Conservation (phyloP, 1,139 yeast species). For the Candida buenavistaensis region DNA sequence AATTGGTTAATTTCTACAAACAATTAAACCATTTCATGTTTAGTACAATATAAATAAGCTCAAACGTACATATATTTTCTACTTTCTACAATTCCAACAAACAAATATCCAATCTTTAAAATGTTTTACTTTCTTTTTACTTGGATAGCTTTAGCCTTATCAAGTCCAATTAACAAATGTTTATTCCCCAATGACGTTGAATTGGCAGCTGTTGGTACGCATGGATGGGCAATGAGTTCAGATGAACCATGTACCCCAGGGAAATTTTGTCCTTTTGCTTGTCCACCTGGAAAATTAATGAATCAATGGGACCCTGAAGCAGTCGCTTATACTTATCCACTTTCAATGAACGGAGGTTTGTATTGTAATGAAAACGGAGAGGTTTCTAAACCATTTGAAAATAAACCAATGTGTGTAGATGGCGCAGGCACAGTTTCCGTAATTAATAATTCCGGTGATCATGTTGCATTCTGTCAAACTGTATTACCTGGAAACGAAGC, state of each 20-base stretch:
- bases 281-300: conserved; percentile 80
- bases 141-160: conserved; percentile 1
- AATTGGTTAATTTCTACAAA: no score
- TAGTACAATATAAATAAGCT: no score
- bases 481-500: conserved; percentile 93
- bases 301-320: conserved; percentile 73
- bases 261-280: conserved; percentile 83
- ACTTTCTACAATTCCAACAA: no score
- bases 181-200: conserved; percentile 66
- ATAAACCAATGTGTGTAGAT: conserved; percentile 65
- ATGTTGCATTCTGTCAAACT: conserved; percentile 87
- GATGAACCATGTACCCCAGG: conserved; percentile 76
- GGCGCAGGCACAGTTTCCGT: conserved; percentile 75
- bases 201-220: conserved; percentile 61
- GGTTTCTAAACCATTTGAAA: conserved; percentile 59
- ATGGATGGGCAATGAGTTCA: conserved; percentile 89
- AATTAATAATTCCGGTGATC: conserved; percentile 49
- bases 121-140: not conserved
- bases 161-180: conserved; percentile 32
- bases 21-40: no score
- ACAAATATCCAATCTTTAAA: not conserved
- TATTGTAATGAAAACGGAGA: conserved; percentile 72
- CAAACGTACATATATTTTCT: no score
- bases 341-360: conserved; percentile 79
- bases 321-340: conserved; percentile 62